Percentiles rank a stretch among this genome's conserved stretches.
phyloP scores from a whole-genome alignment of 352 stramenopile genomes.

The Pythium apleroticum region DNA sequence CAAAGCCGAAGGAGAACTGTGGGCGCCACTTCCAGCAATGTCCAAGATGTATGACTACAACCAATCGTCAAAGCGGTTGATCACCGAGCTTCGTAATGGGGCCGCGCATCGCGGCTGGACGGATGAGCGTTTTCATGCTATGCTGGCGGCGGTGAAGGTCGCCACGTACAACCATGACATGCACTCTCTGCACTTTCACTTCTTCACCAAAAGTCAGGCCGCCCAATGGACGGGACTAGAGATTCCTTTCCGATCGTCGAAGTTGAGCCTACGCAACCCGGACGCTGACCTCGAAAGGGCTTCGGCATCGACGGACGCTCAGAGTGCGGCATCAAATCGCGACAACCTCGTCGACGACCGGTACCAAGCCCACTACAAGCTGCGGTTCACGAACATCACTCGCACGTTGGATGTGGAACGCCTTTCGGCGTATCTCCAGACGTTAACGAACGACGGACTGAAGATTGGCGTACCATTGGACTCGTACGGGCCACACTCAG shows the following conservation, averaged over 20 bases:
- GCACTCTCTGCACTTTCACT: constrained; percentile 17
- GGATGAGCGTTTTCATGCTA: neutral
- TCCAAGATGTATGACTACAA: constrained; percentile 13
- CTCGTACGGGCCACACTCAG: constrained; percentile 9
- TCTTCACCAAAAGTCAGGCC: constrained; percentile 9
- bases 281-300: too few species aligned
- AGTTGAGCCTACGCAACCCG: neutral
- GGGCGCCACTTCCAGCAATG: neutral
- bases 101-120: constrained; percentile 2
- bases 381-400: constrained; percentile 11
- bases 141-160: constrained; percentile 9
- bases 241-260: constrained; percentile 4
- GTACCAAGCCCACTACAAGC: constrained; percentile 12
- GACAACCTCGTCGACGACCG: constrained; percentile 12
- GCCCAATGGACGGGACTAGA: neutral
- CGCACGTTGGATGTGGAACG: neutral
- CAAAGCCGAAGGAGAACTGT: constrained; percentile 18
- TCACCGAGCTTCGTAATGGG: neutral
- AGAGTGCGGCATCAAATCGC: too few species aligned
- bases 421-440: neutral
- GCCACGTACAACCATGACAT: constrained; percentile 7
- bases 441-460: neutral
- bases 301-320: too few species aligned
- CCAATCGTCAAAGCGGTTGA: constrained; percentile 5
- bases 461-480: constrained; percentile 12